Percentiles rank a stretch among this genome's conserved stretches.
Evolutionary conservation across 2,329 filamentous ascomycete species (phyloP).

Genomic region (Macrophomina pseudophaseolina): DNA sequence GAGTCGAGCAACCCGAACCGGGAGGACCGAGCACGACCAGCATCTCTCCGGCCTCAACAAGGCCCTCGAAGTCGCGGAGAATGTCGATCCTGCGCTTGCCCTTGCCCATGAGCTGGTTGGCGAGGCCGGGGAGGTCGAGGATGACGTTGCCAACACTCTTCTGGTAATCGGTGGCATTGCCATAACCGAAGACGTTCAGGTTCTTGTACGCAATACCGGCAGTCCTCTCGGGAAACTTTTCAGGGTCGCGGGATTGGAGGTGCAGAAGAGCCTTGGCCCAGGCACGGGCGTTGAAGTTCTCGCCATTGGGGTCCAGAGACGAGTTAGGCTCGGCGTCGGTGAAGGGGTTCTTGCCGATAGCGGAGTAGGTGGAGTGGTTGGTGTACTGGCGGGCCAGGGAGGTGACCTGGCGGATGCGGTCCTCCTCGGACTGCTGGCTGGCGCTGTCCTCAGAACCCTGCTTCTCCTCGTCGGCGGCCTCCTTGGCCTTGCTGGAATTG

Average conservation of each 20-base stretch:
- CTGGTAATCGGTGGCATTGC: slow-evolving; percentile 56
- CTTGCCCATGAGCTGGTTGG: slow-evolving; percentile 42
- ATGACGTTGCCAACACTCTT: slow-evolving; percentile 56
- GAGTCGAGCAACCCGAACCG: slow-evolving; percentile 73
- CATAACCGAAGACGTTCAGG: slow-evolving; percentile 56
- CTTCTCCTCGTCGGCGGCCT: slow-evolving; percentile 33
- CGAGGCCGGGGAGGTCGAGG: slow-evolving; percentile 46
- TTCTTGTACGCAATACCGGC: slow-evolving; percentile 54
- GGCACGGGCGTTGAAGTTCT: slow-evolving; percentile 54
- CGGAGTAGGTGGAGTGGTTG: slow-evolving; percentile 44
- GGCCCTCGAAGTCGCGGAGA: slow-evolving; percentile 68
- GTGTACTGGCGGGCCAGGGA: slow-evolving; percentile 51
- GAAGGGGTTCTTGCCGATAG: slow-evolving; percentile 46
- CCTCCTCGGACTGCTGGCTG: slow-evolving; percentile 32
- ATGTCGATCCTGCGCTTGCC: slow-evolving; percentile 62
- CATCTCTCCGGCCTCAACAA: slow-evolving; percentile 73
- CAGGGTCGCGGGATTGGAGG: slow-evolving; percentile 48
- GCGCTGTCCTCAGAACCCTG: slow-evolving; percentile 32
- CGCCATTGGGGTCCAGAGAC: slow-evolving; percentile 51
- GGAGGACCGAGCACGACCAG: slow-evolving; percentile 74
- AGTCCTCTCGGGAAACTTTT: slow-evolving; percentile 49
- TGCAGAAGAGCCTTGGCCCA: slow-evolving; percentile 59
- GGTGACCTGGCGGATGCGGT: slow-evolving; percentile 45
- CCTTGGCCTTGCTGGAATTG: slow-evolving; percentile 30
- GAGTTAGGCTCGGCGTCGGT: slow-evolving; percentile 47